Evolutionary conservation across 139 green algal species (phyloP).

Genomic region (Gonium pectorale): DNA sequence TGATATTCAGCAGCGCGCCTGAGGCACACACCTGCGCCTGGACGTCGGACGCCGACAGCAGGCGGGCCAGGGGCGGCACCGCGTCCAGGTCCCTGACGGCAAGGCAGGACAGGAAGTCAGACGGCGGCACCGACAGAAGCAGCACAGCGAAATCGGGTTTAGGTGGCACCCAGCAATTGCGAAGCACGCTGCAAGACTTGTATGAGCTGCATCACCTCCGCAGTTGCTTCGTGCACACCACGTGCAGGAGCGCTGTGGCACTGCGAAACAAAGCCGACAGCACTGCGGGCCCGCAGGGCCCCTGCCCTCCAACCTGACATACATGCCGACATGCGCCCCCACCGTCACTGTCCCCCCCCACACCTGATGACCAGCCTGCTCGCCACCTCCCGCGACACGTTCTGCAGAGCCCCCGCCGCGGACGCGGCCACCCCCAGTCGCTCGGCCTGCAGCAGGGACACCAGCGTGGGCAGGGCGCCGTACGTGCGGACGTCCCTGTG

Average conservation of each 20-base stretch:
- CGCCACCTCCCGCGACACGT: conserved; percentile 78
- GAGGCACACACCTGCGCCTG: conserved; percentile 67
- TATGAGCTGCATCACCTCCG: too few species aligned
- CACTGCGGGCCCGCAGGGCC: too few species aligned
- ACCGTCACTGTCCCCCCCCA: too few species aligned
- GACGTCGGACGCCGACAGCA: conserved; percentile 62
- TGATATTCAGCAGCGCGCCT: conserved; percentile 75
- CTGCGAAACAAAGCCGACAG: too few species aligned
- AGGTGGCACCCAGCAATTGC: too few species aligned
- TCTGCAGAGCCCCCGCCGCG: conserved; percentile 81
- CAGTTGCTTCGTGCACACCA: too few species aligned
- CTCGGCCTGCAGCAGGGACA: conserved; percentile 58
- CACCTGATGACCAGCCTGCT: conserved; percentile 66
- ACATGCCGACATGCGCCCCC: too few species aligned
- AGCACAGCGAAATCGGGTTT: too few species aligned
- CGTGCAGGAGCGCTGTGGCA: too few species aligned
- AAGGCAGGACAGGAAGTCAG: not conserved
- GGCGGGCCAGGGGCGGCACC: conserved; percentile 61
- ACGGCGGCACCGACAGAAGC: too few species aligned
- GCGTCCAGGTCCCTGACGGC: conserved; percentile 60
- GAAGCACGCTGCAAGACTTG: too few species aligned
- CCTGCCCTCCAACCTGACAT: too few species aligned
- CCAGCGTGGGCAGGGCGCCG: conserved; percentile 70
- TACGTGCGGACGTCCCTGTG: conserved; percentile 61
- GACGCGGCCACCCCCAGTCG: conserved; percentile 51